Conservation (phyloP, 495 filamentous ascomycete species). For the Tuber borchii region DNA sequence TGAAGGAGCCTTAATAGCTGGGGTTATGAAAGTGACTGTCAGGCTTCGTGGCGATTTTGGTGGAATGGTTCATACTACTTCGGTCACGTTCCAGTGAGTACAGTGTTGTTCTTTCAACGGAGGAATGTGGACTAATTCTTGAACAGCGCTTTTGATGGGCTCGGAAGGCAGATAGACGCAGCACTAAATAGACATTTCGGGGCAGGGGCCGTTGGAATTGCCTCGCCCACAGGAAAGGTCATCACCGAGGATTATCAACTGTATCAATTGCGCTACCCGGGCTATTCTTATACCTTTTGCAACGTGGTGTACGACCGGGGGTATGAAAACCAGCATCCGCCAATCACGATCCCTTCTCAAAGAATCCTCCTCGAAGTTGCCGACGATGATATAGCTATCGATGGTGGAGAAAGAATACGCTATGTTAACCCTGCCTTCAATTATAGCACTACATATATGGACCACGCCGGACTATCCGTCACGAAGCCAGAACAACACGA, state of each 20-base stretch:
- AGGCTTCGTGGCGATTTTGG: conserved; percentile 23
- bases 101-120: not conserved
- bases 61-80: conserved; percentile 27
- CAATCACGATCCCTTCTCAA: conserved; percentile 19
- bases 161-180: conserved; percentile 29
- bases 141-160: conserved; percentile 26
- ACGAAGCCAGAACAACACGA: conserved; percentile 5
- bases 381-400: conserved; percentile 12
- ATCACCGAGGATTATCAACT: conserved; percentile 34
- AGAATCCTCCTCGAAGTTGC: conserved; percentile 28
- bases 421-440: conserved; percentile 26
- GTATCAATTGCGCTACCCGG: conserved; percentile 26
- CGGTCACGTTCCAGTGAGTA: conserved; percentile 31
- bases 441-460: conserved; percentile 24
- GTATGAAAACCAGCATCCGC: conserved; percentile 21
- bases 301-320: conserved; percentile 29
- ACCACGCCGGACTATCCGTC: conserved; percentile 24
- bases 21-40: conserved; percentile 17
- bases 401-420: conserved; percentile 14
- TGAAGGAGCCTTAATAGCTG: not conserved
- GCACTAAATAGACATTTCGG: conserved; percentile 29
- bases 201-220: conserved; percentile 30
- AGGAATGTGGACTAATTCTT: conserved; percentile 3
- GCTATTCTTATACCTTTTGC: conserved; percentile 25
- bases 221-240: conserved; percentile 24